phyloP scores from a whole-genome alignment of 768 basidiomycete species.

The Podaxis rugospora region DNA sequence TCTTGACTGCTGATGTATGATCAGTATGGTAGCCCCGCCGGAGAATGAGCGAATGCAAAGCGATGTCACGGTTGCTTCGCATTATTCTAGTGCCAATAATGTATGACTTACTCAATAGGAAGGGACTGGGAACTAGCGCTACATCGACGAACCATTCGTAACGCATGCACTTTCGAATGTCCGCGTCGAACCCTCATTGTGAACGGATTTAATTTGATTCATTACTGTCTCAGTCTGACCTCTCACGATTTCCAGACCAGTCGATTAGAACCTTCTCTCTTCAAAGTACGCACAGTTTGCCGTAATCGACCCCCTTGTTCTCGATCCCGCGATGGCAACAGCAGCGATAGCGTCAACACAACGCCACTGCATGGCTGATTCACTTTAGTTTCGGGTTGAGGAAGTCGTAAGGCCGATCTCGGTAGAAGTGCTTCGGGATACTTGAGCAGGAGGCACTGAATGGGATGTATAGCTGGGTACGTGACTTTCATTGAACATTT shows the following conservation, averaged over 20 bases:
- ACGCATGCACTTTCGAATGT: not conserved
- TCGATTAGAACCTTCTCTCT: not conserved
- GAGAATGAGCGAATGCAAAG: not conserved
- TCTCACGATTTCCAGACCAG: not conserved
- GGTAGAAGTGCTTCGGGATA: not conserved
- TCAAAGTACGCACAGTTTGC: not conserved
- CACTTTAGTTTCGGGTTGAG: not conserved
- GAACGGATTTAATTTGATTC: not conserved
- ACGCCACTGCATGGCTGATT: not conserved
- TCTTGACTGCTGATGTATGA: not conserved
- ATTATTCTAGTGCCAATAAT: not conserved
- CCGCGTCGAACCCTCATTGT: not conserved
- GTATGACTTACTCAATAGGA: not conserved
- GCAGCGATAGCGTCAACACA: not conserved
- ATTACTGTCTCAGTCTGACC: not conserved
- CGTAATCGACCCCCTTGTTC: not conserved
- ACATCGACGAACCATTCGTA: not conserved
- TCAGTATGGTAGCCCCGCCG: not conserved
- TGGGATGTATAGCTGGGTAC: constrained; percentile 1
- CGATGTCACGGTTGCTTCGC: not conserved
- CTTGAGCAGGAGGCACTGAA: not conserved
- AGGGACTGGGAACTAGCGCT: not conserved
- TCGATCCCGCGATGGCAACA: not conserved
- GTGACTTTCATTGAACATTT: constrained; percentile 1
- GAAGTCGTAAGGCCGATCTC: not conserved